Base-by-base conservation (phyloP, 164 flowering plant genomes). In the Aristolochia californica region DNA sequence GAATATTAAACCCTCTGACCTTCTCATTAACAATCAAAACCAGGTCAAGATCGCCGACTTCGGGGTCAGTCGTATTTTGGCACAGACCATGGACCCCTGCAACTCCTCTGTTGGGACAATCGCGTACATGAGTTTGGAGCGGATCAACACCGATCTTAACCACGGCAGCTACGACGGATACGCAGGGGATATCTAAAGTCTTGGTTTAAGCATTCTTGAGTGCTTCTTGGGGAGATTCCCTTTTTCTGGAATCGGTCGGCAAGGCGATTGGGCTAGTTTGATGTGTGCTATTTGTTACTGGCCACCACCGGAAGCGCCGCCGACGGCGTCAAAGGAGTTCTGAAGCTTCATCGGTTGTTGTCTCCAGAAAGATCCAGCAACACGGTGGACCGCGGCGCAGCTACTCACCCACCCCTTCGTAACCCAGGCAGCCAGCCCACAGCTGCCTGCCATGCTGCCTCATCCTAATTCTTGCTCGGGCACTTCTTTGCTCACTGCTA, bases 81-180 rank as follows among this genome's bases (percentile, higher is more conserved):
- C 72, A 0, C 87, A 83, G 66, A 87, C 93, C 15, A 83, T 89
- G 85, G 95, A 84, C 66, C 81, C 85, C 0, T 90, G 97, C 60
- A 78, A 85, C 56, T 83, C 93, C 0, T 74, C 90, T 4, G 93
- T 85, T 0, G 95, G 97, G 17, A 90, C 95, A 5, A 82, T 84
- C 25, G 95, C 97, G 5, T 90, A 87, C n/a, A 90, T 87, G 97
- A 87, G 95, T 40, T 95, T 95, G 0, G 95, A 90, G 59, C 50
- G 93, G 60, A 84, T 90, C 63, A 82, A 91, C 56, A 84, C 97
- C 3, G 95, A 91, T 70, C 74, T 82, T 44, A 87, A 87, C 43
- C 82, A 85, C 13, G 96, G 97, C 0, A 62, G 47, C 51, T 91
- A 91, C 64, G 80, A 84, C 48, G 94, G 89, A 0, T 87, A 77